Conservation (phyloP, 78 protist species). For the Protostelium mycophagum region DNA sequence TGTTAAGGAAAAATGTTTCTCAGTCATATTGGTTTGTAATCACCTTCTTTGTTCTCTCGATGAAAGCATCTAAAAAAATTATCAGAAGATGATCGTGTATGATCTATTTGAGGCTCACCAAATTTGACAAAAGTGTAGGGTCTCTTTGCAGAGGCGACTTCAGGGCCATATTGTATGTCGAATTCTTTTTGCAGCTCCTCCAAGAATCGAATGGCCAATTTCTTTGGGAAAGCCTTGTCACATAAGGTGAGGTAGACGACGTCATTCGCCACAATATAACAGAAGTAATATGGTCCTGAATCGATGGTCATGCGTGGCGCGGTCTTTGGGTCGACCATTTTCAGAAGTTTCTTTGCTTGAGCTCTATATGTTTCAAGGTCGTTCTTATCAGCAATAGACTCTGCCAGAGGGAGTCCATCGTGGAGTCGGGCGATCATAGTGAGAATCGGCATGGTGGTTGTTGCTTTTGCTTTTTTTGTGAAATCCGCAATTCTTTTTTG, state of each 20-base stretch:
- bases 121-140: conserved; percentile 82
- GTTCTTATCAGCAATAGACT: conserved; percentile 48
- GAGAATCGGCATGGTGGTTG: conserved; percentile 41
- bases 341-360: conserved; percentile 46
- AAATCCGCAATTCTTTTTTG: no score
- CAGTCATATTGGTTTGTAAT: background rate
- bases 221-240: conserved; percentile 74
- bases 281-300: background rate
- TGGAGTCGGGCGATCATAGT: conserved; percentile 45
- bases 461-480: no score
- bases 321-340: background rate
- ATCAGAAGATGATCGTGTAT: background rate
- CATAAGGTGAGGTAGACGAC: conserved; percentile 69
- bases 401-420: conserved; percentile 59
- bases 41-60: background rate
- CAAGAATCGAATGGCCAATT: conserved; percentile 68
- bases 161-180: conserved; percentile 29
- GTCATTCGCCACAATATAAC: conserved; percentile 63
- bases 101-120: conserved; percentile 22
- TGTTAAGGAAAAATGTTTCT: background rate
- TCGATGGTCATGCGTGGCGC: conserved; percentile 2
- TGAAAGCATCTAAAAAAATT: conserved; percentile 7
- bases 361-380: conserved; percentile 30
- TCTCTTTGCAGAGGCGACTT: conserved; percentile 69
- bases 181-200: conserved; percentile 77